Evolutionary conservation across 2,329 filamentous ascomycete genomes (phyloP), one percentile per base, ranked within the genome.

Genomic region (Westerdykella aurantiaca): DNA sequence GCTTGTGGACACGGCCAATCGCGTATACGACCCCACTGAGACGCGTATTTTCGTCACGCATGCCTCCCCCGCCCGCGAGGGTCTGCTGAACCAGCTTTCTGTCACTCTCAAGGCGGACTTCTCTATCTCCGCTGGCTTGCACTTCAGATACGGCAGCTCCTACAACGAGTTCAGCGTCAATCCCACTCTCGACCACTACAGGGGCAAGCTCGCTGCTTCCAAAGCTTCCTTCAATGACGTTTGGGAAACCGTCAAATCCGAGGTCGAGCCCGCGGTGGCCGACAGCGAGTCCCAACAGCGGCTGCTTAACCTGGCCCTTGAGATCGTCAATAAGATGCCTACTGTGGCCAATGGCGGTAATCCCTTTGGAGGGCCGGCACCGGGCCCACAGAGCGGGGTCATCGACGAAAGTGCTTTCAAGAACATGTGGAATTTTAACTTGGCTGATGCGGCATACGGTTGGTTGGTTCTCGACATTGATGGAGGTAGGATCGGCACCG

Each of bases 341-440:
- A 85, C 83, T 11, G 90, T 89, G 31, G 93, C 93, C 31, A 94
- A 91, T 48, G 93, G 93, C 43, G 93, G 93, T 17, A 97, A 97
- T 66, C 93, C 93, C 5, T 98, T 98, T 61, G 93, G 93, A 37
- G 91, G 91, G 12, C 87, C 88, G 23, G 80, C 83, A 42, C 81
- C 82, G 39, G 86, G 85, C 33, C 82, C 77, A 42, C 79, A 81
- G 45, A 83, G 88, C 40, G 93, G 93, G 25, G 87, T 95, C 61
- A 89, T 98, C 14, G 93, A 98, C 51, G 93, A 98, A 74, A 96
- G 90, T 60, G 93, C 93, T 1, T 98, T 98, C 79, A 98, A 98
- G 76, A 98, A 98, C 68, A 97, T 97, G 93, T 98, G 93, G 93
- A 98, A 98, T 70, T 98, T 98, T 73, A 97, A 97, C 69, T 72